Conservation (phyloP, 768 basidiomycete genomes). For the Chiua virens region DNA sequence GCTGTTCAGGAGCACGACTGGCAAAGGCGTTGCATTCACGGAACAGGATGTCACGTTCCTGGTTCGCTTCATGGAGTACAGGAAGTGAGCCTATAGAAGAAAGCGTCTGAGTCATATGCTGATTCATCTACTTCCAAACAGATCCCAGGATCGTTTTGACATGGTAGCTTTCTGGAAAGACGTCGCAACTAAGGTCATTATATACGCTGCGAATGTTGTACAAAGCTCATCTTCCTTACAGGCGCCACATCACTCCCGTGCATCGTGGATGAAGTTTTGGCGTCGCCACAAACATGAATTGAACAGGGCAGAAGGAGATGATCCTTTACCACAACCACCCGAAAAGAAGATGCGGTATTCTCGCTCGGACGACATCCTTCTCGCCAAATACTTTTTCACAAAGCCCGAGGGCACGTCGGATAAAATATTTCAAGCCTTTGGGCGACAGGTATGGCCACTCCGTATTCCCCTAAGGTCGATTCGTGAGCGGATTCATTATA, state of each 20-base stretch:
- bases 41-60: constrained; percentile 79
- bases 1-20: constrained; percentile 80
- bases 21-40: constrained; percentile 88
- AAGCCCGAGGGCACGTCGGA: constrained; percentile 83
- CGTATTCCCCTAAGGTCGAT: background rate
- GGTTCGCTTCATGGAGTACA: constrained; percentile 73
- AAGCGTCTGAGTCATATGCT: background rate
- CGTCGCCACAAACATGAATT: constrained; percentile 85
- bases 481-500: constrained; percentile 29
- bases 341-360: constrained; percentile 91
- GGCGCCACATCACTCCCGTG: constrained; percentile 89
- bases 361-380: constrained; percentile 71
- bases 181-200: constrained; percentile 60
- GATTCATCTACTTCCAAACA: constrained; percentile 22
- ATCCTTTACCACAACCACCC: constrained; percentile 70
- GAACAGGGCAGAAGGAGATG: constrained; percentile 61
- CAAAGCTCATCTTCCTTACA: constrained; percentile 26
- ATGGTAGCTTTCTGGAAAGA: constrained; percentile 84
- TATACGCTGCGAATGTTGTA: background rate
- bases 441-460: constrained; percentile 51
- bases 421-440: constrained; percentile 82
- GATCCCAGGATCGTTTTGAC: constrained; percentile 59
- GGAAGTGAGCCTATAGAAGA: constrained; percentile 50
- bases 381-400: constrained; percentile 70
- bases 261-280: constrained; percentile 95